These are phyloP conservation scores for Blastobotrys capitulatus DNA, from an alignment of 1,139 yeast species.

Conservation along the genomic window DNA sequence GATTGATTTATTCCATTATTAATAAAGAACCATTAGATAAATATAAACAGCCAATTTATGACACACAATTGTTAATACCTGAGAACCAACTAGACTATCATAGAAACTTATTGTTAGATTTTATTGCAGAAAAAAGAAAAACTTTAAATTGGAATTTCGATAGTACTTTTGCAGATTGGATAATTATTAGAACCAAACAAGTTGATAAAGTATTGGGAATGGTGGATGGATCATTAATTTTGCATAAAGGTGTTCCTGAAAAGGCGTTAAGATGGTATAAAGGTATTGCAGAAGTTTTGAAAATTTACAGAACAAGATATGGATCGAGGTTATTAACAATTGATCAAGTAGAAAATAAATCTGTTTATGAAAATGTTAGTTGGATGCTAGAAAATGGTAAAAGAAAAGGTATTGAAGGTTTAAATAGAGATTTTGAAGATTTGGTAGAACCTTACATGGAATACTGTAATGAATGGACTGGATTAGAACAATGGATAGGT, in stretches of 20 bases:
- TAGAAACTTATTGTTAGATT: slow-evolving; percentile 12
- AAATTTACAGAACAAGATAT: slow-evolving; percentile 15
- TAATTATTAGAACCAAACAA: slow-evolving; percentile 20
- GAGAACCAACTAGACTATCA: slow-evolving; percentile 14
- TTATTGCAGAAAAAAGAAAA: slow-evolving; percentile 12
- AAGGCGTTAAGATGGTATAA: slow-evolving; percentile 21
- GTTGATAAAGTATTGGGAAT: slow-evolving; percentile 22
- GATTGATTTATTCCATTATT: slow-evolving; percentile 14
- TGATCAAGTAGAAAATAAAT: slow-evolving; percentile 5
- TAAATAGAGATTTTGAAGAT: slow-evolving; percentile 20
- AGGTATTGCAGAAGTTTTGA: slow-evolving; percentile 23
- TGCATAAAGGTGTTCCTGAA: slow-evolving; percentile 14
- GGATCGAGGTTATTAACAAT: slow-evolving; percentile 4
- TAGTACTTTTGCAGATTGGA: slow-evolving; percentile 16
- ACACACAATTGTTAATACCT: not conserved
- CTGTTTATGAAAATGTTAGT: not conserved
- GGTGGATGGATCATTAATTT: slow-evolving; percentile 13
- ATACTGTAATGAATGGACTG: slow-evolving; percentile 17
- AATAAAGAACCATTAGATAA: not conserved
- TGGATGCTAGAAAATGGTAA: not conserved
- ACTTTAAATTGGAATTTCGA: slow-evolving; percentile 18
- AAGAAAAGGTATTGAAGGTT: not conserved
- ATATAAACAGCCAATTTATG: not conserved
- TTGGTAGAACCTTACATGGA: slow-evolving; percentile 22
- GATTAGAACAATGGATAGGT: slow-evolving; percentile 20